Evolutionary conservation across 257 asterid species (phyloP).

Genomic region (Osmanthus fragrans): DNA sequence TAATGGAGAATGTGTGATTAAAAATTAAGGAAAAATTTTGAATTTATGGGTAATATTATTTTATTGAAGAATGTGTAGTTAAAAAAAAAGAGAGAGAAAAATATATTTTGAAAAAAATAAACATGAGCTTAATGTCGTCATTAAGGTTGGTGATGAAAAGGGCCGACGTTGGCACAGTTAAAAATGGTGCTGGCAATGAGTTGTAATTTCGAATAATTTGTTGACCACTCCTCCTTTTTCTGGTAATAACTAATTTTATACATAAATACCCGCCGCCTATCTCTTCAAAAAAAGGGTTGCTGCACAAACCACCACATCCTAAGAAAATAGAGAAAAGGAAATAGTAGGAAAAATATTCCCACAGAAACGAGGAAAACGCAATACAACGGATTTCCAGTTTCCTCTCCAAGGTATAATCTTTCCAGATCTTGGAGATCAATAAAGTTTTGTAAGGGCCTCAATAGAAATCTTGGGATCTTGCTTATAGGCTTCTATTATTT

Average conservation of each 20-base stretch:
- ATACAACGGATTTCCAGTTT: neutral
- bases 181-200: too few relatives aligned
- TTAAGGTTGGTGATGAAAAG: too few relatives aligned
- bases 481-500: neutral
- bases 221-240: too few relatives aligned
- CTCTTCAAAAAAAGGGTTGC: conserved; percentile 40
- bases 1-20: too few relatives aligned
- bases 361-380: neutral
- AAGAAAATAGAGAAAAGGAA: neutral
- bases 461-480: conserved; percentile 33
- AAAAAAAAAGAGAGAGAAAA: too few relatives aligned
- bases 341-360: neutral
- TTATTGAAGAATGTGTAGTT: too few relatives aligned
- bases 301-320: conserved; percentile 26
- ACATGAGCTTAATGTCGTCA: too few relatives aligned
- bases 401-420: conserved; percentile 17
- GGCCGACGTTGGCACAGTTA: too few relatives aligned
- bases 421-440: conserved; percentile 10
- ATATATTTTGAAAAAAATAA: too few relatives aligned
- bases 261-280: conserved; percentile 40
- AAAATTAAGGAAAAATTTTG: too few relatives aligned
- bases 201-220: too few relatives aligned
- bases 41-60: too few relatives aligned
- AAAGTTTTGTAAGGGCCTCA: neutral
- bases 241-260: conserved; percentile 14